Conservation (phyloP, 257 asterid species). For the Solanum bulbocastanum region DNA sequence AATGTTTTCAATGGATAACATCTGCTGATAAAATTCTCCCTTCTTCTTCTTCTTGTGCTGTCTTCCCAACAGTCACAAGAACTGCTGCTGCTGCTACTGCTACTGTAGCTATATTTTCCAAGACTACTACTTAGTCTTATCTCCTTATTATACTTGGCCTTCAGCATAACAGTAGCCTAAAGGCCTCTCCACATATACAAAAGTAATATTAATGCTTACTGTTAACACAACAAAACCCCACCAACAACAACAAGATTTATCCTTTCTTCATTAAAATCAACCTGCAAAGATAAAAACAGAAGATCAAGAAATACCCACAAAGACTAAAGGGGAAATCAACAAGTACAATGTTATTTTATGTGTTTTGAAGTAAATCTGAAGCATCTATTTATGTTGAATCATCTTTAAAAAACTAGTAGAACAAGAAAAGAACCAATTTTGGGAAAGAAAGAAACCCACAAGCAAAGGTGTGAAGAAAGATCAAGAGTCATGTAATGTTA, state of each 20-base stretch:
- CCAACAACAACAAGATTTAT: neutral
- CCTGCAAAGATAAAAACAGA: conserved; percentile 29
- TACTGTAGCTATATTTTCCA: neutral
- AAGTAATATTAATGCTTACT: conserved; percentile 20
- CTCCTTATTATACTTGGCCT: conserved; percentile 24
- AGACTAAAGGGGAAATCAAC: conserved; percentile 5
- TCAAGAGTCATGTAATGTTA: conserved; percentile 43
- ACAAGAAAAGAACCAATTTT: conserved; percentile 25
- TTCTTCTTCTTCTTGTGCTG: conserved; percentile 52
- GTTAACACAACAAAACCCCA: conserved; percentile 12
- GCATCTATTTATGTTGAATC: conserved; percentile 1
- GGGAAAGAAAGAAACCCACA: conserved; percentile 11
- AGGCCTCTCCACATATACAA: conserved; percentile 15
- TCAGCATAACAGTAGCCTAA: conserved; percentile 70
- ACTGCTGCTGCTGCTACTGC: conserved; percentile 13
- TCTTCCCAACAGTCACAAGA: conserved; percentile 78
- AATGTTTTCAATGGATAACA: conserved; percentile 91
- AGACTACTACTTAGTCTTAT: conserved; percentile 22
- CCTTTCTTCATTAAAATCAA: neutral
- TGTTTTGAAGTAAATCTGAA: conserved; percentile 22
- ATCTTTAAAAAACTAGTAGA: conserved; percentile 12
- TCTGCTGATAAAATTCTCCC: conserved; percentile 66
- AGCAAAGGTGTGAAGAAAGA: conserved; percentile 18
- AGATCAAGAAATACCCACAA: conserved; percentile 5
- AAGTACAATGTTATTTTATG: conserved; percentile 58